phyloP scores from a whole-genome alignment of 2,329 filamentous ascomycete genomes.

The Fusarium oxysporum region DNA sequence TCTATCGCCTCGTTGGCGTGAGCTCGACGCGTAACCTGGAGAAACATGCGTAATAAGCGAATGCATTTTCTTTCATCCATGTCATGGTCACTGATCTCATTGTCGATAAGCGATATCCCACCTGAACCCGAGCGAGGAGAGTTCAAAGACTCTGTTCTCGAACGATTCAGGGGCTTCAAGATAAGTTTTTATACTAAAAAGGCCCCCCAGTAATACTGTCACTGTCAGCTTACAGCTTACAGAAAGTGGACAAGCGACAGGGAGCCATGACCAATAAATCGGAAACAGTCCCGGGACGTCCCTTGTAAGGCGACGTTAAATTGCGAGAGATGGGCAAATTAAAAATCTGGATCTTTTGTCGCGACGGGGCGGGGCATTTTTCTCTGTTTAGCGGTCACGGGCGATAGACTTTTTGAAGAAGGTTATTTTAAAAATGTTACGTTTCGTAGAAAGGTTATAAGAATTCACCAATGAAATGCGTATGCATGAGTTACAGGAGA shows the following conservation, averaged over 20 bases:
- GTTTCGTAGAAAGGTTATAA: not conserved
- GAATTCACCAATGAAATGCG: not conserved
- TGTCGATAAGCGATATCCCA: constrained; percentile 30
- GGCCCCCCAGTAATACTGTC: not conserved
- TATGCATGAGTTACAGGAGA: not conserved
- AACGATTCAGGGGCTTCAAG: constrained; percentile 4
- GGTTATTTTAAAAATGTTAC: not conserved
- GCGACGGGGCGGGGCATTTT: not conserved
- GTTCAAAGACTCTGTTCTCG: not conserved
- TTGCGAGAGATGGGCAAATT: constrained; percentile 7
- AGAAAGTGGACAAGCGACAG: not conserved
- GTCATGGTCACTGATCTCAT: constrained; percentile 7
- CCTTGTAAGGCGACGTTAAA: constrained; percentile 25
- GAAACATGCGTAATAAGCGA: constrained; percentile 18
- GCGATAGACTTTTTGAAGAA: not conserved
- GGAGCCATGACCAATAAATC: constrained; percentile 23
- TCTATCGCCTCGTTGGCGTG: not conserved
- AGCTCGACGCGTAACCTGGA: constrained; percentile 13
- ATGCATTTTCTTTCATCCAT: not conserved
- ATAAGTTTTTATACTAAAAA: not conserved
- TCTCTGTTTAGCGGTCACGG: not conserved
- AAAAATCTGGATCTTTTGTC: constrained; percentile 14
- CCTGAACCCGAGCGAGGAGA: not conserved
- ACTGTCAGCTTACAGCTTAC: not conserved
- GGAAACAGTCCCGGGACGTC: constrained; percentile 20